Evolutionary conservation across 768 basidiomycete genomes (phyloP), one percentile per base, ranked within the genome.

Genomic region (Termitomyces sp.): DNA sequence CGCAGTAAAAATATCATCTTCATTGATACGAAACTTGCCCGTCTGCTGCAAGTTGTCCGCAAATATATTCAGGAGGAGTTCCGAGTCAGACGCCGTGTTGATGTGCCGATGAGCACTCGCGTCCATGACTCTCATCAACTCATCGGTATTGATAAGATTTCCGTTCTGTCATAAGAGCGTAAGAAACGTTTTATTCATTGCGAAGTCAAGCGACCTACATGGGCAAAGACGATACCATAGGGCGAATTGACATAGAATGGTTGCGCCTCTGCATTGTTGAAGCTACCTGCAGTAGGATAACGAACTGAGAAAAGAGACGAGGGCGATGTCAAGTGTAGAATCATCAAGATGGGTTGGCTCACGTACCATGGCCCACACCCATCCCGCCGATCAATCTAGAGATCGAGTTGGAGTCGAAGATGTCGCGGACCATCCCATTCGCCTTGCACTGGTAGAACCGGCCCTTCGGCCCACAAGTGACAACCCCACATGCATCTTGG

Each of bases 221-320:
- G 96, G 19, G 92, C 97, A 68, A 99, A 89, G 59, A 95, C 93
- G 67, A 99, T 96, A 51, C 97, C 97, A 70, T 98, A 99, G 3
- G 97, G 97, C n/a, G 94, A 96, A 76, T 99, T 99, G 64, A 99
- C 97, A 69, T 99, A 99, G 79, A 99, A 99, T 1, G 97, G 97
- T 68, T 99, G 97, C 8, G 97, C 95, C 70, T 99, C 97, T 11
- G 96, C 88, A 63, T 97, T 91, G 56, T 94, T 91, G 57, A 94
- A 97, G 67, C 93, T 94, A 49, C 97, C 97, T 52, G 97, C 97
- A 59, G 97, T 98, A 10, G 97, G 97, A 73, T 99, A 98, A 56
- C 97, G 86, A 54, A 96, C 97, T 98, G 64, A 7, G 62, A 44
- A 21, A 59, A 47, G 40, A 58, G 46, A 6, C 35, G 41, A 55